phyloP scores from a whole-genome alignment of 257 asterid species.

The Solanum bulbocastanum region DNA sequence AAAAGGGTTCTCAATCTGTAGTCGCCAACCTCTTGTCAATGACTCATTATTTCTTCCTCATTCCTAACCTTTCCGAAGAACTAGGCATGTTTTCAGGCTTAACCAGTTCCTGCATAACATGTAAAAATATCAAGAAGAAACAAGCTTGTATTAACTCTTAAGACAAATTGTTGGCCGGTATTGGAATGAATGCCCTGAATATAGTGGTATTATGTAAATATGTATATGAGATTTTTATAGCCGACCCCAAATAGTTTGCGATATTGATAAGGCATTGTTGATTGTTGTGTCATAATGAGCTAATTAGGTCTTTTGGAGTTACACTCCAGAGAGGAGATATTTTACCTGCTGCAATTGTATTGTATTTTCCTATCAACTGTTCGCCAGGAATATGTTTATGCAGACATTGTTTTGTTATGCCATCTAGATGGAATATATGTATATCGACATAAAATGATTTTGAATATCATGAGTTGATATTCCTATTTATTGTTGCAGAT shows the following conservation, averaged over 20 bases:
- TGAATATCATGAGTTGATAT: not conserved
- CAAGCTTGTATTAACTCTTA: not conserved
- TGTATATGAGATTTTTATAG: not conserved
- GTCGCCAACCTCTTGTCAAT: not conserved
- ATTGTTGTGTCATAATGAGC: not conserved
- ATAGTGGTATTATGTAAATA: not conserved
- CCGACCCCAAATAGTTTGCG: not conserved
- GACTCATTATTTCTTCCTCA: not conserved
- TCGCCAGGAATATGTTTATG: not conserved
- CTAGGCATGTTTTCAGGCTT: not conserved
- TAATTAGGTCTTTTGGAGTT: not conserved
- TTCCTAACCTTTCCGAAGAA: not conserved
- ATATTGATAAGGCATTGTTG: not conserved
- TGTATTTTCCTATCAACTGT: not conserved
- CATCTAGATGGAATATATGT: not conserved
- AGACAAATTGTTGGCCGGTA: not conserved
- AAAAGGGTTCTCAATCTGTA: not conserved
- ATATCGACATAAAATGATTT: not conserved
- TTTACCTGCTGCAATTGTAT: not conserved
- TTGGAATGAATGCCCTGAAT: not conserved
- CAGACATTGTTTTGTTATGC: not conserved
- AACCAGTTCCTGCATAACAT: not conserved
- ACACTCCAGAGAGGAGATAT: not conserved
- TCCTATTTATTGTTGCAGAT: conserved; percentile 32
- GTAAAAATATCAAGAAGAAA: not conserved